Evolutionary conservation across 2,329 filamentous ascomycete genomes (phyloP), one percentile per base, ranked within the genome.

Genomic region (Colletotrichum spaethianum): DNA sequence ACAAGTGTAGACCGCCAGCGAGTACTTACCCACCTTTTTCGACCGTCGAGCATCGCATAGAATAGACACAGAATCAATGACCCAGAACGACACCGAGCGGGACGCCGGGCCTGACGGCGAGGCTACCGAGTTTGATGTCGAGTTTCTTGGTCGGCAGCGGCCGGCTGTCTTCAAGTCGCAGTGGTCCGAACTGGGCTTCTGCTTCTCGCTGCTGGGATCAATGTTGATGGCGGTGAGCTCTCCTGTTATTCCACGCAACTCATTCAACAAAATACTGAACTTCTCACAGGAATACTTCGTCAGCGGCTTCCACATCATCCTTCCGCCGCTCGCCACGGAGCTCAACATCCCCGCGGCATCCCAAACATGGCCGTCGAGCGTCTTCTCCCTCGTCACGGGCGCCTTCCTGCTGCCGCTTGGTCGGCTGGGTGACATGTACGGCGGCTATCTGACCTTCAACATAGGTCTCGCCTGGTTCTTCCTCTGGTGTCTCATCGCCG

Each of bases 251-350:
- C 31, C 20, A 14, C n/a, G 20, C n/a, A n/a, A 14, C 33, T 18
- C 14, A n/a, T 2, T 44, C 26, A 12, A 16, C 23, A 40, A 6
- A 26, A 33, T 4, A 11, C 59, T 67, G 33, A 67, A 28, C 38
- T 7, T 7, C 2, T 14, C 7, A 69, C 75, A 88, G 84, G 93
- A 95, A 82, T 95, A 92, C 81, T 93, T 92, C 78, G 88, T 96
- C 62, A 93, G 91, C 57, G 94, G 94, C 40, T 96, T 95, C 79
- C 89, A 88, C 71, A 92, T 93, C 74, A 88, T 96, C 33, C 81
- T 95, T 0, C 93, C 94, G 0, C 89, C 89, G 0, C 80, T 96
- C 3, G 84, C 90, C 14, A 78, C 80, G 14, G 86, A 89, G 1
- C 86, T 96, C 4, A 67, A 89, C 48, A 94, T 96, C 50, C 89